Evolutionary conservation across 164 flowering plant genomes (phyloP).

Genomic region (Brasenia schreberi): DNA sequence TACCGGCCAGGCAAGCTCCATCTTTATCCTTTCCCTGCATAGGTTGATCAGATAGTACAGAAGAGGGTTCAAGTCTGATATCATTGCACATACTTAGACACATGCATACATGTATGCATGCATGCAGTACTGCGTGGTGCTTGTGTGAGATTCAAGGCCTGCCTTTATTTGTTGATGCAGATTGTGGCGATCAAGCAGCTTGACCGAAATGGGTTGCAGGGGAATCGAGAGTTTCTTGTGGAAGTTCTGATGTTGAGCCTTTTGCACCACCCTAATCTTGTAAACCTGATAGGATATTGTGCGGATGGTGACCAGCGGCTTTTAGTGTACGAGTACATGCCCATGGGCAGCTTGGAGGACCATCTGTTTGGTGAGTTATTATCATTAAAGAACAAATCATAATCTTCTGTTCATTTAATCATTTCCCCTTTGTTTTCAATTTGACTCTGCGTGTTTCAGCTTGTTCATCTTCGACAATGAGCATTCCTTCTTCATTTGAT

Average conservation of each 20-base stretch:
- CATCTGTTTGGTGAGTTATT: constrained; percentile 23
- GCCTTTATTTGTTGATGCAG: constrained; percentile 16
- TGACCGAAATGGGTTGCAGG: constrained; percentile 55
- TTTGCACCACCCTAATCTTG: constrained; percentile 8
- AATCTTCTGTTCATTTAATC: no score
- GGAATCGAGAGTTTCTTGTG: constrained; percentile 72
- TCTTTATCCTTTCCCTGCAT: no score
- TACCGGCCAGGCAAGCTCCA: constrained; percentile 37
- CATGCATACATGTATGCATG: no score
- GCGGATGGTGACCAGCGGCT: constrained; percentile 1
- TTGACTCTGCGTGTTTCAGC: no score
- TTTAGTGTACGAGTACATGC: constrained; percentile 1
- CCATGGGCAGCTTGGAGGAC: constrained; percentile 1
- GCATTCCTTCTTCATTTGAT: no score
- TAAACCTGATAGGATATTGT: constrained; percentile 1
- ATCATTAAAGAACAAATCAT: not conserved
- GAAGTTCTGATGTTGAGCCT: constrained; percentile 89
- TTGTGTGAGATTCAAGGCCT: no score
- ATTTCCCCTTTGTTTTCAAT: no score
- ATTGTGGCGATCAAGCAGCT: constrained; percentile 63
- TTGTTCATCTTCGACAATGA: no score
- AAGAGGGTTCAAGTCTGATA: no score
- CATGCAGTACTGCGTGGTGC: no score
- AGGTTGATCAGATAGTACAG: no score
- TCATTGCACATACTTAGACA: no score